Conservation (phyloP, 1,284 basidiomycete species). For the Mycena citricolor region DNA sequence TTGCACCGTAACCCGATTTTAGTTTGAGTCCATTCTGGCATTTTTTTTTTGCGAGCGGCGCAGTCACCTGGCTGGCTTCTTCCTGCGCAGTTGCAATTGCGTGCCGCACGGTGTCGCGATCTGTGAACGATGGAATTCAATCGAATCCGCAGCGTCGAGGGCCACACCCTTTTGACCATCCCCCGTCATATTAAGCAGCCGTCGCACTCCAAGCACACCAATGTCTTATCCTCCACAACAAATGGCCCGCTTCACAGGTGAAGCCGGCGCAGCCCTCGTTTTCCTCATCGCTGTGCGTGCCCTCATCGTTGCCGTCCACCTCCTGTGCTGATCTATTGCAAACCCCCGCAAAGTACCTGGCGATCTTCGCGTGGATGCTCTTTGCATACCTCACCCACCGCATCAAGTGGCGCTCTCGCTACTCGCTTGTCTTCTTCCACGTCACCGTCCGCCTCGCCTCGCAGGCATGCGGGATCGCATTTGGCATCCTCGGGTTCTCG, state of each 20-base stretch:
- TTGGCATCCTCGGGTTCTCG: conserved; percentile 36
- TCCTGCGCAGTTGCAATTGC: no score
- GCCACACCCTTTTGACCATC: no score
- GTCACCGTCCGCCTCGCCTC: conserved; percentile 34
- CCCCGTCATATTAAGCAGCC: no score
- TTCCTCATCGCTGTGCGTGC: conserved; percentile 18
- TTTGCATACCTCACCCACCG: conserved; percentile 37
- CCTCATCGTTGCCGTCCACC: not conserved
- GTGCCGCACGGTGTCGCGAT: no score
- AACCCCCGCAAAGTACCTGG: conserved; percentile 23
- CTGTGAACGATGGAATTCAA: no score
- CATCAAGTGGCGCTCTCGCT: conserved; percentile 42
- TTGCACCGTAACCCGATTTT: no score
- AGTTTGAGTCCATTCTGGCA: no score
- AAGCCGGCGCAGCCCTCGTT: conserved; percentile 20
- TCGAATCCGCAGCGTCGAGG: no score
- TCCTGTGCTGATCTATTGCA: not conserved
- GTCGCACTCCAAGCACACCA: no score
- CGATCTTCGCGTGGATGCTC: conserved; percentile 30
- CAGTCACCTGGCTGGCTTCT: no score
- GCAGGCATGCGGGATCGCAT: conserved; percentile 27
- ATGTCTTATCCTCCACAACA: no score
- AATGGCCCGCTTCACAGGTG: conserved; percentile 14
- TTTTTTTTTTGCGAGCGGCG: no score
- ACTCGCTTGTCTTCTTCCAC: conserved; percentile 33